Base-by-base conservation (phyloP, 2,329 filamentous ascomycete species). In the Didymella pomorum region DNA sequence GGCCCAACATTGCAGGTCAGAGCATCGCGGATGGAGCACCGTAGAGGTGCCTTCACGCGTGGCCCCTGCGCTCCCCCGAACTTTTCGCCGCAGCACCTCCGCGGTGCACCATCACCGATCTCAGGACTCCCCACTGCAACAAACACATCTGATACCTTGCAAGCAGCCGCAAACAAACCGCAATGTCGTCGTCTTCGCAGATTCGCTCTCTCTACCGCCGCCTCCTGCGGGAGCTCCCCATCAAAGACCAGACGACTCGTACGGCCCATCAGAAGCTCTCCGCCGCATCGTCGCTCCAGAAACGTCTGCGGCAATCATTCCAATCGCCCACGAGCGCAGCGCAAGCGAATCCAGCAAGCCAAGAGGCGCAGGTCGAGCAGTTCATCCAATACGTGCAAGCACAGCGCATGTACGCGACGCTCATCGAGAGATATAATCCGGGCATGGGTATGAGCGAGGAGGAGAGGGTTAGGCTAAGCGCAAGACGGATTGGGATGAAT, bases 351-450 rank as follows among this genome's bases (percentile, higher is more conserved):
- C 14, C 53, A 9, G 18, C 52, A 2, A 58, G 60, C 52, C 74
- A 71, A 65, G 71, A 64, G 25, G 72, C 79, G n/a, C 78, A 91
- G 66, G 89, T 87, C n/a, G 87, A 92, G 63, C 92, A 98, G 77
- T 87, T 92, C 66, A 79, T 93, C 25, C 84, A 87, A 56, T 98
- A 97, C 75, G 83, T 95, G 20, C 86, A 87, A 68, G 89, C 93
- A n/a, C 95, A 99, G 81, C 84, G 93, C 51, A 86, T 86, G 74
- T 97, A 98, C 76, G 85, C 87, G 25, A 89, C 87, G 16, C 80
- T 98, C 42, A 77, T 98, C 35, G 93, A 97, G 79, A 85, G 93
- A 68, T 98, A 99, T 79, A 98, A 98, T 77, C 93, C 93, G 0
- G 93, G 93, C 18, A 92, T 96, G 87, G 86, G 87, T 66, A 91